Base-by-base conservation (phyloP, 371 early-diverging fungal genomes). In the Capillidium rhysosporum region DNA sequence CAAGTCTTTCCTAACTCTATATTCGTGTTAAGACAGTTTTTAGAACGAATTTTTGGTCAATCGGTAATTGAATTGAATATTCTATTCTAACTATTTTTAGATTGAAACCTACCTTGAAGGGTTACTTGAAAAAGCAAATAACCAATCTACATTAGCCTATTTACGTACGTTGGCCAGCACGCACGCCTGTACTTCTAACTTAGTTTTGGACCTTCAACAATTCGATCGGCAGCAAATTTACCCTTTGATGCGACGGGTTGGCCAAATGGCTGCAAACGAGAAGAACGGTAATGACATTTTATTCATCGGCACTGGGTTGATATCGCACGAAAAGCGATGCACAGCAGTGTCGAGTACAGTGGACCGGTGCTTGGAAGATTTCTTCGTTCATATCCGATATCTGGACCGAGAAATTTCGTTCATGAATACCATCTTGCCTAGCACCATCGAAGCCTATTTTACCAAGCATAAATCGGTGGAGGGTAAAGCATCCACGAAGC, bases 1-100 rank as follows among this genome's bases (percentile, higher is more conserved):
- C 73, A 73, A 56, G 91, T 96, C 1, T 96, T 96, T 57, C 91
- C 94, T n/a, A 86, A 92, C 53, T 79, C 94, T 8, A 72, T 80
- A 1, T 71, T 79, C 0, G 89, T 94, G 8, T 82, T 94, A 76
- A 87, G 90, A 70, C 82, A 81, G 41, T 84, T 96, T 54, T 67
- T 94, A 24, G 91, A 92, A 58, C 77, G 97, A 40, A 79, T 93
- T 1, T 96, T 94, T 73, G 92, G 87, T 49, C 93, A 95, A 70
- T 82, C 91, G 40, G 89, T 92, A 77, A 59, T 65, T 61, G 9
- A 38, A 28, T 16, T 45, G 16, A 12, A 14, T 20, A 18, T 26
- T 47, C 34, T 24, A 26, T 14, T 48, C 10, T 16, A 29, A 39
- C 49, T 12, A 26, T 40, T 39, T 24, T 23, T 58, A 86, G 86